A percentile compares a stretch with the other conserved stretches of the same genome.
phyloP scores from a whole-genome alignment of 2,329 filamentous ascomycete genomes.

The Phaeophleospora eucalypticola region DNA sequence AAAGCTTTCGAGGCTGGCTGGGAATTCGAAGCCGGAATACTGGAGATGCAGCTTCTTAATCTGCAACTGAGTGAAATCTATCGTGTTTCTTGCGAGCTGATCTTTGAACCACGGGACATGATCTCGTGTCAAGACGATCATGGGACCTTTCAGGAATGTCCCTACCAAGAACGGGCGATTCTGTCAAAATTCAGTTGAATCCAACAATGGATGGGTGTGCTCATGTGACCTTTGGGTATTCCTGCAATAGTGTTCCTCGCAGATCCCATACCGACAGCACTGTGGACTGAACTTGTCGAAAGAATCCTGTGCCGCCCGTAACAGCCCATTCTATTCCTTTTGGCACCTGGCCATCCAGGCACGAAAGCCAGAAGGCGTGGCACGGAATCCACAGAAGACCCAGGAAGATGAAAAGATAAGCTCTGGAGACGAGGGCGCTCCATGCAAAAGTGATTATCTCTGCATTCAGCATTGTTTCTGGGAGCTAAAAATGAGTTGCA shows the following conservation, averaged over 20 bases:
- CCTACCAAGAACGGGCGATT: neutral
- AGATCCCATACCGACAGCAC: neutral
- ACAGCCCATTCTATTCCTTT: neutral
- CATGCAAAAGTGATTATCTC: too few relatives aligned
- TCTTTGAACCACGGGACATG: neutral
- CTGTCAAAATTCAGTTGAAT: neutral
- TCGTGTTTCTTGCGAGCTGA: neutral
- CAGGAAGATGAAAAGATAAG: too few relatives aligned
- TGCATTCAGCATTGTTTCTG: too few relatives aligned
- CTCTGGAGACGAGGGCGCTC: too few relatives aligned
- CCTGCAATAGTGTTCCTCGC: neutral
- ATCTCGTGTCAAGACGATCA: neutral
- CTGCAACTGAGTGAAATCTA: neutral
- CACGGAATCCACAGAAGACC: neutral
- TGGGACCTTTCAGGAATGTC: neutral
- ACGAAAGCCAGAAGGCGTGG: neutral
- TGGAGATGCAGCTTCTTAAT: neutral
- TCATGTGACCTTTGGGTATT: neutral
- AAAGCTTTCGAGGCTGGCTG: neutral
- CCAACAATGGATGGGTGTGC: neutral
- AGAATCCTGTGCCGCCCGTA: neutral
- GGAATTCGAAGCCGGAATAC: neutral
- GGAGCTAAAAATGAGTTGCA: too few relatives aligned
- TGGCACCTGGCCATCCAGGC: neutral
- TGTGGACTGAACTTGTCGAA: neutral